Base-by-base conservation (phyloP, 805 yeast species). In the Barnettozyma populi region DNA sequence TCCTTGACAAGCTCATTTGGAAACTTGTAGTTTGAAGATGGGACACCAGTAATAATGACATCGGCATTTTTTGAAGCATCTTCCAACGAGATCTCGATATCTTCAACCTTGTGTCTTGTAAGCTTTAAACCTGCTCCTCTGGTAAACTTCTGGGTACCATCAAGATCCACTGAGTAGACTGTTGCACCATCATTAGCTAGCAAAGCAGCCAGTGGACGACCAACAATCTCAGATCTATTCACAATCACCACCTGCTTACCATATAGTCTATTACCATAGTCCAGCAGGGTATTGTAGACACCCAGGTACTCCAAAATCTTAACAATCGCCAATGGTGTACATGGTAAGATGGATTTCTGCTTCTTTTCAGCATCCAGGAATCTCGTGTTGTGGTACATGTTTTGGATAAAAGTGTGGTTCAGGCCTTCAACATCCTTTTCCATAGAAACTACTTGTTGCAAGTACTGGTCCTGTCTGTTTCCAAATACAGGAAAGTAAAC, bases 401-500 rank as follows among this genome's bases (percentile, higher is more conserved):
- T 94, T 65, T 89, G 95, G 67, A 92, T 83, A 67, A 90, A 94
- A 58, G 84, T 70, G 70, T 89, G 94, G 63, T 90, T 88, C 58
- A 94, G 73, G 2, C 99, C 99, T 68, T 94, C 99, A 21, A 94
- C 98, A 60, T 94, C 99, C 65, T 94, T 94, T 51, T 88, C 92
- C 36, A 83, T 73, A n/a, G 90, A 72, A 18, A 94, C 90, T 52
- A 90, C 86, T 68, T 94, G 98, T 69, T 94, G 98, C 49, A 94
- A 68, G 65, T 94, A 94, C 67, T 87, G 96, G 67, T 94, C 99
- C 68, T 94, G 98, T 50, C 87, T 79, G 62, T 88, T 87, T 3
- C 96, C 97, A 67, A 88, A 94, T 2, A 94, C 98, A 0, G 99
- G 99, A 77, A 92, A 94, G 66, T 94, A 94, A 14, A 94, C 92